Evolutionary conservation across 2,329 filamentous ascomycete genomes (phyloP).

Genomic region (Verticillium zaregamsianum): DNA sequence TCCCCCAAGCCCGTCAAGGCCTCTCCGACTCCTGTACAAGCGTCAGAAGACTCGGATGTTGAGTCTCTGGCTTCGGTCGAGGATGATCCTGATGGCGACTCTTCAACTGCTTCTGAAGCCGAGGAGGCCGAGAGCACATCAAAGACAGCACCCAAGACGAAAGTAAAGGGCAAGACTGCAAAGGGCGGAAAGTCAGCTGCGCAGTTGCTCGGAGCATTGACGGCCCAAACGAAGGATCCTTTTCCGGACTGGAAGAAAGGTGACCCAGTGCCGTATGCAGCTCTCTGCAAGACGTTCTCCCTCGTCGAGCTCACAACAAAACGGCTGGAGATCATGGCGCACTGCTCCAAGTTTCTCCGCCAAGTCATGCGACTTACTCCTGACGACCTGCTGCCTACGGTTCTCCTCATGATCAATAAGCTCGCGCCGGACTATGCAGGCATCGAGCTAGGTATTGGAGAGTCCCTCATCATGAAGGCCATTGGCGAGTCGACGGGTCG

Average conservation of each 20-base stretch:
- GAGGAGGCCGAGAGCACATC: conserved; percentile 53
- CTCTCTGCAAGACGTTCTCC: conserved; percentile 90
- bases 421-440: conserved; percentile 94
- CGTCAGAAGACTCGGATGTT: conserved; percentile 18
- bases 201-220: background rate
- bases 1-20: conserved; percentile 2
- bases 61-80: conserved; percentile 15
- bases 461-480: conserved; percentile 97
- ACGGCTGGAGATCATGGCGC: conserved; percentile 78
- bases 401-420: conserved; percentile 97
- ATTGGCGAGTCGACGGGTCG: conserved; percentile 93
- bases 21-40: background rate
- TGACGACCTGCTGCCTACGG: conserved; percentile 78
- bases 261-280: conserved; percentile 87
- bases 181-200: conserved; percentile 28
- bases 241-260: conserved; percentile 94
- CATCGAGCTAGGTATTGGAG: conserved; percentile 96
- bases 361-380: conserved; percentile 93
- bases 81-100: conserved; percentile 39
- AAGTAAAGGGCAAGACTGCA: conserved; percentile 77
- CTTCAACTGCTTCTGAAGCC: conserved; percentile 42
- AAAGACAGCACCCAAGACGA: conserved; percentile 73
- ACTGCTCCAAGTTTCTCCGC: conserved; percentile 85
- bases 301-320: conserved; percentile 94
- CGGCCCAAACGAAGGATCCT: conserved; percentile 64